Evolutionary conservation across 305 asterid genomes (phyloP).

Genomic region (Fraxinus platypoda): DNA sequence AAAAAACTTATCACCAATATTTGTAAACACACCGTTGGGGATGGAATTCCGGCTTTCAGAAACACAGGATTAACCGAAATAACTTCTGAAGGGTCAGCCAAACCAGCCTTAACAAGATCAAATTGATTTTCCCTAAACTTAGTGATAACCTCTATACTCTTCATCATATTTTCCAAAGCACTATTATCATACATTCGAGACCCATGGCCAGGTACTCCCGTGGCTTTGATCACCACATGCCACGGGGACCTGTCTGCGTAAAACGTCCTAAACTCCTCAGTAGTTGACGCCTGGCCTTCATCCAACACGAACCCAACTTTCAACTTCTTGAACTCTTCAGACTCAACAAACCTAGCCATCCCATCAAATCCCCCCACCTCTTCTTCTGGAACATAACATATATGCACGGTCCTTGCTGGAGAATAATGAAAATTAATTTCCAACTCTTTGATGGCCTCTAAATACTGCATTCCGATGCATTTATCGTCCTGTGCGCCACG

Average conservation of each 20-base stretch:
- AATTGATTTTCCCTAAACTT: constrained; percentile 75
- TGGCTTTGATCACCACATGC: constrained; percentile 73
- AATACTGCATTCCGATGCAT: constrained; percentile 75
- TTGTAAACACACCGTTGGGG: constrained; percentile 49
- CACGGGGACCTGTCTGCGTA: constrained; percentile 86
- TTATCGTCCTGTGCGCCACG: constrained; percentile 98
- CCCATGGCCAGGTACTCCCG: constrained; percentile 82
- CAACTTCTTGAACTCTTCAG: constrained; percentile 48
- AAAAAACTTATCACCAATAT: constrained; percentile 8
- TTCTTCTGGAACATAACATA: constrained; percentile 80
- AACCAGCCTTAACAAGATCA: constrained; percentile 71
- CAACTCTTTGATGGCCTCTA: constrained; percentile 66
- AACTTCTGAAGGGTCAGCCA: constrained; percentile 75
- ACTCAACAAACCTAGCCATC: constrained; percentile 68
- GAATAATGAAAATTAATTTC: constrained; percentile 21
- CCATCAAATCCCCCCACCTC: constrained; percentile 89
- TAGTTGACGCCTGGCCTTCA: constrained; percentile 86
- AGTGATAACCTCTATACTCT: constrained; percentile 71
- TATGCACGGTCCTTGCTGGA: constrained; percentile 59
- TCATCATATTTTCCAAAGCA: constrained; percentile 88
- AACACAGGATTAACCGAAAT: constrained; percentile 77
- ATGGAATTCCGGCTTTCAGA: constrained; percentile 75
- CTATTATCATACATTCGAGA: constrained; percentile 70
- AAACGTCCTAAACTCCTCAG: constrained; percentile 78
- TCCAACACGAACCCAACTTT: constrained; percentile 83